Percentiles rank a stretch among this genome's conserved stretches.
Evolutionary conservation across 257 asterid species (phyloP).

Genomic region (Salvia miltiorrhiza): DNA sequence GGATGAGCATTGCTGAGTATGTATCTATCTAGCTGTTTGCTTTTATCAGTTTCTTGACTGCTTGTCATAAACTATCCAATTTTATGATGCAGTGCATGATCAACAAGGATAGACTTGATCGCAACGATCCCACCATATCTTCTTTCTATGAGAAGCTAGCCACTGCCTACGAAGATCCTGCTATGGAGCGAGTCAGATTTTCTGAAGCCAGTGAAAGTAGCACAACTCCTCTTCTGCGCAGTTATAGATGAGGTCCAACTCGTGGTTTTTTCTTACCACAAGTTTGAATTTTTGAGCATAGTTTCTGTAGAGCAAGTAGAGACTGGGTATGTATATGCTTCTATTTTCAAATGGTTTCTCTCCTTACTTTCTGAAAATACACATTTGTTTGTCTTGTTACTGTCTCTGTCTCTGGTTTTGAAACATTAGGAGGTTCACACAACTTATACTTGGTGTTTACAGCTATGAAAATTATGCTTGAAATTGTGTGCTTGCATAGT

Average conservation of each 20-base stretch:
- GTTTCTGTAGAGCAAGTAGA: not conserved
- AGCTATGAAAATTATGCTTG: not conserved
- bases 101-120: conserved; percentile 69
- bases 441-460: not conserved
- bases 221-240: conserved; percentile 57
- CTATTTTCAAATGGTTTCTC: not conserved
- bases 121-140: conserved; percentile 44
- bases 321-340: not conserved
- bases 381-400: not conserved
- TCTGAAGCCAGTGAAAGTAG: conserved; percentile 39
- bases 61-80: not conserved
- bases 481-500: not conserved
- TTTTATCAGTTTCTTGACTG: not conserved
- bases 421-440: conserved; percentile 6
- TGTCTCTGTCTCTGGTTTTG: not conserved
- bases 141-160: conserved; percentile 58
- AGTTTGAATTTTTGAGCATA: not conserved
- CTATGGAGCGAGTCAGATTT: conserved; percentile 38
- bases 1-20: too few relatives aligned
- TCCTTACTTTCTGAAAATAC: not conserved
- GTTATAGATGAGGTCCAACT: conserved; percentile 9
- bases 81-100: conserved; percentile 66
- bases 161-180: conserved; percentile 78
- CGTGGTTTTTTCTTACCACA: not conserved
- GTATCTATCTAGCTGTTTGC: too few relatives aligned